Evolutionary conservation across 352 stramenopile genomes (phyloP), one percentile per base, ranked within the genome.

Genomic region (Saprolegnia parasitica): DNA sequence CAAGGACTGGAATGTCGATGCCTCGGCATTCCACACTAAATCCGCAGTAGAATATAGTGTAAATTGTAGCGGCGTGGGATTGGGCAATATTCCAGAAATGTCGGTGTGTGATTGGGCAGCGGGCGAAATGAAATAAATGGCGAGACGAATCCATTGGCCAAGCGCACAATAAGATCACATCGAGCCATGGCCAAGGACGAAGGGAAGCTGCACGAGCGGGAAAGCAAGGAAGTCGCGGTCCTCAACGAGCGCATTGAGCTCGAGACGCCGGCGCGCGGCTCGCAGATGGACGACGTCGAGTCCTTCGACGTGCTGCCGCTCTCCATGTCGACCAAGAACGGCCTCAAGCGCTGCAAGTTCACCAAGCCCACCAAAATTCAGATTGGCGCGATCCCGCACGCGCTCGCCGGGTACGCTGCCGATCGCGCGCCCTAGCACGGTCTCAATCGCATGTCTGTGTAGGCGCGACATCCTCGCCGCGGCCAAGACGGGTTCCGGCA

Each of bases 401-500:
- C 90, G 5, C 76, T 98, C 23, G 85, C 86, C 1, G 91, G 81
- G 60, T 71, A 40, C 26, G 35, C 35, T 10, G 54, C 4, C 54
- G 3, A 60, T 56, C 24, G 18, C 60, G 10, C 23, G 45, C 23
- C 21, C 11, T 2, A 29, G 13, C 35, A 29, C 29, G 18, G 10
- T 47, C 21, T 61, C 21, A 13, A 15, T 39, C 39, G 20, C 40
- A 52, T 68, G 4, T 26, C 20, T 32, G 40, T 0, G 11, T 32
- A 73, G 87, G 0, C 87, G 90, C 26, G 94, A 98, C 71, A 91
- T 98, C 60, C 79, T 98, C 4, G 93, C 86, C 5, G 91, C 90
- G 0, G 94, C 93, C 50, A 97, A 97, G 75, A 98, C 94, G 0
- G 95, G 95, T 11, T 96, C 84, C 5, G 93, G 95, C 21, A 98